Evolutionary conservation across 257 asterid genomes (phyloP), one percentile per base, ranked within the genome.

Genomic region (Penstemon davidsonii): DNA sequence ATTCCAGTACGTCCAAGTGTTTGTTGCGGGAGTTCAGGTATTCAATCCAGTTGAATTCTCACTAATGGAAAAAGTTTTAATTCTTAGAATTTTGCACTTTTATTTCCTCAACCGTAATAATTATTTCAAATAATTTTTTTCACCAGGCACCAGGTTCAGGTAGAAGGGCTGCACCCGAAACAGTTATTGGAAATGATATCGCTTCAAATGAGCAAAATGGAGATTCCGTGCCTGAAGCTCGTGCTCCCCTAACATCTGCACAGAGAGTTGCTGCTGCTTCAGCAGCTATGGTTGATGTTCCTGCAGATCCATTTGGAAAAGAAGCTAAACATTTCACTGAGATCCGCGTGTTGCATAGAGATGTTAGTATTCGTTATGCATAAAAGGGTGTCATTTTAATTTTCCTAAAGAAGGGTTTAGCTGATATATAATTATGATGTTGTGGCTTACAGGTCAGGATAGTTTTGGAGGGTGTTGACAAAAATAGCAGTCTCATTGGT

Each of bases 241-340:
- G 72, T 74, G 92, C 83, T 55, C 90, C 95, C 19, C 78, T 87
- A 46, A 91, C 99, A 64, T 84, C 99, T 63, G 99, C 97, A 40
- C 97, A 88, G 81, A 87, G 93, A 74, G 73, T 94, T 57, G 92
- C 96, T 62, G 76, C 84, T 49, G 71, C 91, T 36, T 76, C 95
- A 38, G 83, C 80, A 57, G 62, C 92, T 51, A 66, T 73, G 62
- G 78, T 72, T 72, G 99, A 90, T 76, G 95, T 79, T 76, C 79
- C 90, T 18, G 87, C 93, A 49, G 99, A 94, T 74, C 89, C 96
- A 44, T 94, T 76, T 71, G 99, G 96, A 49, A 94, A 82, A 78
- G 99, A 94, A 80, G 97, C 99, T 66, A 94, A 91, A 75, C 99
- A 91, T 81, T 94, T 88, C 78, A 87, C 99, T 0, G 99, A 94